Conservation (phyloP, 73 alveolate species). For the Durusdinium trenchii region DNA sequence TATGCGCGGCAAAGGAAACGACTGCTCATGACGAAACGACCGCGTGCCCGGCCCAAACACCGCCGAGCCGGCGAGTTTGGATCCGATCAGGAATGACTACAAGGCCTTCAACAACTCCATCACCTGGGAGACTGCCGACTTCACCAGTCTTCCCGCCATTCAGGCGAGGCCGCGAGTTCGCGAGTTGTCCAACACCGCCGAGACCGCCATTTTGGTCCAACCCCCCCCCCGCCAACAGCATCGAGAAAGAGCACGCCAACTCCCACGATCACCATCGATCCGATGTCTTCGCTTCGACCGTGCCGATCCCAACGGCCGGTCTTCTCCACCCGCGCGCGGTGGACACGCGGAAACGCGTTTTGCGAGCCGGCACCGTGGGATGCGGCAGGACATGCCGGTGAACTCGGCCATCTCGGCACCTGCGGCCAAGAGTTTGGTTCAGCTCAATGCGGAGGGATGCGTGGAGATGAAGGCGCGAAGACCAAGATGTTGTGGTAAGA, state of each 20-base stretch:
- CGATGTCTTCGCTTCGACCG: no score
- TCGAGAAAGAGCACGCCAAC: no score
- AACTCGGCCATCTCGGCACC: constrained; percentile 70
- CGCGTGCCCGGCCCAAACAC: no score
- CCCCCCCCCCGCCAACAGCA: no score
- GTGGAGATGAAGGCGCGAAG: constrained; percentile 43
- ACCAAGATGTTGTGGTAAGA: neutral
- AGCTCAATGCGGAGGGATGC: constrained; percentile 40
- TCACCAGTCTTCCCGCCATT: constrained; percentile 61
- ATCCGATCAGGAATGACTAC: constrained; percentile 49
- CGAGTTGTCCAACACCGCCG: no score
- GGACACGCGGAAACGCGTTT: neutral
- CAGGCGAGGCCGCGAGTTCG: constrained; percentile 7
- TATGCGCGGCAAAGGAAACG: no score
- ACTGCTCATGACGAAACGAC: no score
- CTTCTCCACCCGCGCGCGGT: no score
- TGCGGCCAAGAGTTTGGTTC: constrained; percentile 47
- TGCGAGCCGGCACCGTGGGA: neutral
- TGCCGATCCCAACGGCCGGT: no score
- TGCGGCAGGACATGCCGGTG: constrained; percentile 70
- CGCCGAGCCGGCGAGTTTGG: no score
- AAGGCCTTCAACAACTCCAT: constrained; percentile 64
- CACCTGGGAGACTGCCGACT: constrained; percentile 84
- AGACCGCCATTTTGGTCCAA: no score
- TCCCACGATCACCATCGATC: no score